Conservation (phyloP, 306 rosid species). For the Trifolium dubium region DNA sequence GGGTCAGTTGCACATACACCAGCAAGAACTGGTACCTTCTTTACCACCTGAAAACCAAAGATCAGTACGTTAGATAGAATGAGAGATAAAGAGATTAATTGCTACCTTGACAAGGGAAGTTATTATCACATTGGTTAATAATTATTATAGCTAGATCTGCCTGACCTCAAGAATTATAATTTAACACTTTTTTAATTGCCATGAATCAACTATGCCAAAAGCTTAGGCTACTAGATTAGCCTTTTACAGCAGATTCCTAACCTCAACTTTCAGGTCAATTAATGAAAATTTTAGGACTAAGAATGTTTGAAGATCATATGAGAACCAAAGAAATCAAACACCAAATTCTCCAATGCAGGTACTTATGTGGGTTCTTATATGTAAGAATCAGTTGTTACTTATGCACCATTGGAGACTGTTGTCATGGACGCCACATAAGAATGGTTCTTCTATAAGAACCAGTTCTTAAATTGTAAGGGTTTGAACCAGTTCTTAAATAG, state of each 20-base stretch:
- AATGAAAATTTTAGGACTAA: background rate
- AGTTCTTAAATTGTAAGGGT: background rate
- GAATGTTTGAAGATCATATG: background rate
- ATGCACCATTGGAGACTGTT: background rate
- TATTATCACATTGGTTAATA: constrained; percentile 24
- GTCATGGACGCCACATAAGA: constrained; percentile 4
- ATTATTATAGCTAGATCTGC: constrained; percentile 20
- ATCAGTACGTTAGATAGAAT: constrained; percentile 26
- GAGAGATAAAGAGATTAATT: constrained; percentile 21
- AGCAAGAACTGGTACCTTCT: constrained; percentile 86
- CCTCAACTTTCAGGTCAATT: background rate
- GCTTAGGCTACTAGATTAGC: constrained; percentile 2
- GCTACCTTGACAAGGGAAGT: constrained; percentile 13
- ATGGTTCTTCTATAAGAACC: constrained; percentile 1
- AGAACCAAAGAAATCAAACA: constrained; percentile 5
- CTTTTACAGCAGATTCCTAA: background rate
- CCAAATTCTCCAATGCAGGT: background rate
- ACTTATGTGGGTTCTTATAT: background rate
- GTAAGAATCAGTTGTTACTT: background rate
- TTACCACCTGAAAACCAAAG: constrained; percentile 67
- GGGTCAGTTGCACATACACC: constrained; percentile 95
- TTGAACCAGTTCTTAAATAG: background rate
- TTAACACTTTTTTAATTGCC: constrained; percentile 5
- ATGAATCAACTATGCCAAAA: constrained; percentile 3
- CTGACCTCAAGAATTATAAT: constrained; percentile 15